Base-by-base conservation (phyloP, 1,284 basidiomycete genomes). In the Nidula niveotomentosa region DNA sequence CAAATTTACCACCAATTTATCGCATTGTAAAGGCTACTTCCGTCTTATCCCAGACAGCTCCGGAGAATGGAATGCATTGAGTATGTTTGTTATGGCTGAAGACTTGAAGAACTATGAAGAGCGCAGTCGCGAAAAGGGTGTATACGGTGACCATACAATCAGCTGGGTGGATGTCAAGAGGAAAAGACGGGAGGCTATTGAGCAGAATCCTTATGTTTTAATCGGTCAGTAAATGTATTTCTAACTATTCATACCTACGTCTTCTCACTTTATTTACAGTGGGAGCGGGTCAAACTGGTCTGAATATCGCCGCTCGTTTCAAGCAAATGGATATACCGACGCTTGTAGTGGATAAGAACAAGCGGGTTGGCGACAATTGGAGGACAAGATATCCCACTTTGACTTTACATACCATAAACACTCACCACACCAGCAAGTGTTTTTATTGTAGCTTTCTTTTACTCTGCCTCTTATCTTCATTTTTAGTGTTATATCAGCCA, bases 341-440 rank as follows among this genome's bases (percentile, higher is more conserved):
- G 0, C 64, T 86, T 10, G 65, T 84, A 4, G 67, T 86, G 35
- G 84, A 86, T 58, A 67, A 65, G 35, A 69, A 75, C 46, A 59
- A 68, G 33, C 67, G 77, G 2, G 67, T 85, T 3, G 84, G 84
- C 8, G 81, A 84, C 62, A 75, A 74, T 57, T 85, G 83, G 84
- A 65, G 81, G 35, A 70, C 73, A 30, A 72, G 82, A 9, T 84
- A 85, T 62, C 74, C 78, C 39, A 74, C 76, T 2, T 62, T 84
- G 17, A 76, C 72, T 0, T 65, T 83, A n/a, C 80, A 83, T 59
- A 80, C 76, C 1, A 62, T 70, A 10, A 65, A 67, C 41, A 64
- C 62, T 17, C 71, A 78, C 33, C 70, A 74, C 57, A 51, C 62
- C 10, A 55, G 75, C 77, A 51, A 51, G 73, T 65, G 15, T 10